These are phyloP conservation scores for Phalaenopsis aphrodite DNA, from an alignment of 106 monocot species.

Conservation along the genomic window DNA sequence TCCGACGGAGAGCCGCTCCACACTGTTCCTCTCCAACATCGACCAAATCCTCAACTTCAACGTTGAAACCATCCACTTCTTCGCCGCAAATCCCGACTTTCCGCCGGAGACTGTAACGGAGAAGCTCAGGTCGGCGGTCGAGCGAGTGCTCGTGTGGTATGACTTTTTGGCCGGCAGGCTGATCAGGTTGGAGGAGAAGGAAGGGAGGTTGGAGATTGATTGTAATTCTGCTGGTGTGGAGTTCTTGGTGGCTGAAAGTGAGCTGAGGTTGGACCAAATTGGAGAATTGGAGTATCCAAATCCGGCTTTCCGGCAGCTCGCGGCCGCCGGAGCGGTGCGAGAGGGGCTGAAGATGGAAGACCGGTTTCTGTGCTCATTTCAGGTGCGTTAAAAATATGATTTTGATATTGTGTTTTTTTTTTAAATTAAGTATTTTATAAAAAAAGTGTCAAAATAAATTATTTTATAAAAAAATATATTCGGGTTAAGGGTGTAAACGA, in stretches of 20 bases:
- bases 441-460: too few relatives aligned
- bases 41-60: constrained; percentile 52
- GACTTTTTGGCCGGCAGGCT: constrained; percentile 47
- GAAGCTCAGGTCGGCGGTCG: constrained; percentile 16
- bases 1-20: constrained; percentile 15
- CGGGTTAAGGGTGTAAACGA: too few relatives aligned
- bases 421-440: too few relatives aligned
- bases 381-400: constrained; percentile 2
- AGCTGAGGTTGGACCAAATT: constrained; percentile 8
- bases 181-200: constrained; percentile 4
- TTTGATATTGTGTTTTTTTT: too few relatives aligned
- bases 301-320: constrained; percentile 9
- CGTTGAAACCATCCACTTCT: constrained; percentile 47
- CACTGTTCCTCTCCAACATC: constrained; percentile 56
- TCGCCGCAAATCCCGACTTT: constrained; percentile 18
- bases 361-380: constrained; percentile 7
- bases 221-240: constrained; percentile 14
- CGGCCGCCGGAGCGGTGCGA: background rate
- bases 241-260: constrained; percentile 9
- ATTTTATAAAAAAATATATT: too few relatives aligned
- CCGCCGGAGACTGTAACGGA: constrained; percentile 4
- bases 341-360: background rate
- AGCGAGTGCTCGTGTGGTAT: constrained; percentile 26
- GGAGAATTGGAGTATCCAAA: constrained; percentile 17
- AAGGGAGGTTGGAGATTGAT: constrained; percentile 18